phyloP scores from a whole-genome alignment of 192 early-diverging fungal genomes.

The Coemansia sp. region DNA sequence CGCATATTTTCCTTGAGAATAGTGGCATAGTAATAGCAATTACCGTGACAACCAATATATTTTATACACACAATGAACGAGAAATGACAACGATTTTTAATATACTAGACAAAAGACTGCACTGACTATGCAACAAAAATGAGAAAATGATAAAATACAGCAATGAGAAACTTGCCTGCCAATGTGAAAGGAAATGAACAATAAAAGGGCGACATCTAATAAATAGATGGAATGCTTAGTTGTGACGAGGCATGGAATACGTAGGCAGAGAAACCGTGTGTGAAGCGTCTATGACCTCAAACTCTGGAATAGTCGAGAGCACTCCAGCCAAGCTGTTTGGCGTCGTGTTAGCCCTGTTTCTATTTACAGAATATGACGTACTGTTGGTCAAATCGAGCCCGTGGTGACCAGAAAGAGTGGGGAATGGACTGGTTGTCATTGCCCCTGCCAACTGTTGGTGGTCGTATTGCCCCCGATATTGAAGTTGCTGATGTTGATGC shows the following conservation, averaged over 20 bases:
- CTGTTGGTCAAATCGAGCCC: background rate
- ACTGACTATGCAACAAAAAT: background rate
- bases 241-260: slow-evolving; percentile 9
- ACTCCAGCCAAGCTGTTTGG: slow-evolving; percentile 5
- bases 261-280: slow-evolving; percentile 7
- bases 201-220: background rate
- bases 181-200: background rate
- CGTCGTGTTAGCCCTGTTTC: background rate
- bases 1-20: too few relatives aligned
- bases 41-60: too few relatives aligned
- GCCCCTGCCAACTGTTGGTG: background rate
- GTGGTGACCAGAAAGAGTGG: background rate
- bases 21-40: too few relatives aligned
- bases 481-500: background rate
- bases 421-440: background rate
- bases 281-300: slow-evolving; percentile 24
- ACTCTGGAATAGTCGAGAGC: slow-evolving; percentile 23
- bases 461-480: background rate
- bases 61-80: background rate
- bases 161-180: background rate
- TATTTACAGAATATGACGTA: slow-evolving; percentile 8
- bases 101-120: background rate
- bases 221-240: slow-evolving; percentile 7
- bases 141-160: background rate
- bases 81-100: background rate